Evolutionary conservation across 169 alveolate genomes (phyloP).

Genomic region (Plasmodium falciparum): DNA sequence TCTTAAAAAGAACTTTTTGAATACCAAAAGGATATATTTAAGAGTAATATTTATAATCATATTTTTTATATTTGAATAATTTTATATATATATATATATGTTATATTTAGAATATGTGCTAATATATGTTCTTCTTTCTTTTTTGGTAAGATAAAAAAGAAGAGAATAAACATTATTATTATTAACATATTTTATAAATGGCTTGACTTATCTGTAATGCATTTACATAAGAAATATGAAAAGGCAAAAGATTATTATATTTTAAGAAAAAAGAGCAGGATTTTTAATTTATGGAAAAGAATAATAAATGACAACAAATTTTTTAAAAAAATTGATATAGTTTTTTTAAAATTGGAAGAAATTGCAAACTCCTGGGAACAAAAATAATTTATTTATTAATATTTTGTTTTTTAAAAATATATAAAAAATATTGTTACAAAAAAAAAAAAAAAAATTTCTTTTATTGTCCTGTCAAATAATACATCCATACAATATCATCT

Average conservation of each 20-base stretch:
- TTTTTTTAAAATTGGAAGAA: conserved; percentile 41
- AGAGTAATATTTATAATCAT: conserved; percentile 18
- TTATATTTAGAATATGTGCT: not conserved
- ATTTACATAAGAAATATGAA: conserved; percentile 29
- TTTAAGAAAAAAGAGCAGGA: conserved; percentile 42
- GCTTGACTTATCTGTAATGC: conserved; percentile 17
- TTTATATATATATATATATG: conserved; percentile 1
- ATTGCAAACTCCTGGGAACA: conserved; percentile 63
- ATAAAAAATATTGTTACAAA: too few relatives aligned
- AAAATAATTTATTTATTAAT: conserved; percentile 15
- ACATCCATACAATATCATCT: conserved; percentile 64
- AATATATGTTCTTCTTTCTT: conserved; percentile 4
- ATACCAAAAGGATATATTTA: conserved; percentile 28
- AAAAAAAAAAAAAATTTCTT: not conserved
- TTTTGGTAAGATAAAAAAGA: conserved; percentile 47
- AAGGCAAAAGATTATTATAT: conserved; percentile 50
- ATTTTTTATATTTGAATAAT: not conserved
- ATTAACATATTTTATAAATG: conserved; percentile 34
- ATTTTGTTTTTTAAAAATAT: not conserved
- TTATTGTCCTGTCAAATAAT: conserved; percentile 71
- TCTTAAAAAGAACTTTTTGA: conserved; percentile 31
- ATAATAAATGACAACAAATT: conserved; percentile 37
- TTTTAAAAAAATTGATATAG: conserved; percentile 52
- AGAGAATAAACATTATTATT: conserved; percentile 24
- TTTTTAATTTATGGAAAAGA: conserved; percentile 55